These are phyloP conservation scores for Mycena vitilis DNA, from an alignment of 768 basidiomycete species.

Conservation along the genomic window DNA sequence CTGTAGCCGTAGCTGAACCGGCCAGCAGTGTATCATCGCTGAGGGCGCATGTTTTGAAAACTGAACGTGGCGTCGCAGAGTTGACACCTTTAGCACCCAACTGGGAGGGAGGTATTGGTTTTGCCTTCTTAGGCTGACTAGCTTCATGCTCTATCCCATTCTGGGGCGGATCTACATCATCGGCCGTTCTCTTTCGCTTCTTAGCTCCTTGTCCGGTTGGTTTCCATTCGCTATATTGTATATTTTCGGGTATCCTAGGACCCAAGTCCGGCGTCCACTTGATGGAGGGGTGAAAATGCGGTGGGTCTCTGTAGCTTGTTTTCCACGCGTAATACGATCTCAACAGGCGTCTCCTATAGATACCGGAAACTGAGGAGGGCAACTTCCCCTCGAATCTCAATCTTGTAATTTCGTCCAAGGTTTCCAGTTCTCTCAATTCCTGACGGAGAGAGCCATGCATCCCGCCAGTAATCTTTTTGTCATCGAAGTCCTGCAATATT, in stretches of 20 bases:
- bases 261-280: background rate
- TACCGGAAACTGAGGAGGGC: background rate
- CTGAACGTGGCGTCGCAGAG: too few species aligned
- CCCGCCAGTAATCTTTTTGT: background rate
- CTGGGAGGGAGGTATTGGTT: too few species aligned
- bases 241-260: background rate
- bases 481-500: background rate
- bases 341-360: background rate
- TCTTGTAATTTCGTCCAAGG: background rate
- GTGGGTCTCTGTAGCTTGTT: background rate
- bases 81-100: too few species aligned
- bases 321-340: background rate
- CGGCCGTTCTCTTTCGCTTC: background rate
- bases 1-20: too few species aligned
- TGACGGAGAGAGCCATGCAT: constrained; percentile 6
- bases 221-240: background rate
- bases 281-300: background rate
- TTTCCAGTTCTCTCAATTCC: background rate
- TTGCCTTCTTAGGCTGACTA: too few species aligned
- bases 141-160: background rate
- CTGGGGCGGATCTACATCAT: background rate
- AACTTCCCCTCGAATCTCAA: background rate
- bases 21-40: too few species aligned
- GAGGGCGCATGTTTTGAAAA: too few species aligned
- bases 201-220: background rate